A percentile compares a stretch with the other conserved stretches of the same genome.
phyloP scores from a whole-genome alignment of 2,329 filamentous ascomycete species.

The Colletotrichum ledebouriae region DNA sequence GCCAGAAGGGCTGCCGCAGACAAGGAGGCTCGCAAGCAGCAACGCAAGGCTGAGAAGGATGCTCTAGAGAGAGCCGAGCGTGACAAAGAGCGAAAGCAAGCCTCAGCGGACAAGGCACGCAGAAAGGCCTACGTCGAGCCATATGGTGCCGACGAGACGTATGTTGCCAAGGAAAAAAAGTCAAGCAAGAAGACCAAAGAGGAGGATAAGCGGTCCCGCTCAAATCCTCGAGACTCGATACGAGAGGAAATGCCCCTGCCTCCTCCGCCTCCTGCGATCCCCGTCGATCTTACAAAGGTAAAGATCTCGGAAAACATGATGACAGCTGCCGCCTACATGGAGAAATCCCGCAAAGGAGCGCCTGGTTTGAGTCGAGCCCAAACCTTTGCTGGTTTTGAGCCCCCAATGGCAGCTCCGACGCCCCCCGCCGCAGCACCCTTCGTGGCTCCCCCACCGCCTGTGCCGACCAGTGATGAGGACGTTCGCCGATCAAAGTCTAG shows the following conservation, averaged over 20 bases:
- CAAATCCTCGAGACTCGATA: conserved; percentile 27
- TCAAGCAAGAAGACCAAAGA: conserved; percentile 54
- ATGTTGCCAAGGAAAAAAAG: conserved; percentile 53
- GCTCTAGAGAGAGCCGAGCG: conserved; percentile 47
- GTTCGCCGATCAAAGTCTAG: conserved; percentile 42
- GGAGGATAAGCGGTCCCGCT: conserved; percentile 39
- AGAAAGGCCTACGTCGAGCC: conserved; percentile 52
- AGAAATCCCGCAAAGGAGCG: conserved; percentile 31
- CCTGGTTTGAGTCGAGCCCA: conserved; percentile 27
- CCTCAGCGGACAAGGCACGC: conserved; percentile 41
- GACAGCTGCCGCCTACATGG: conserved; percentile 41
- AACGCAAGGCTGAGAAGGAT: conserved; percentile 54
- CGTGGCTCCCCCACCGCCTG: conserved; percentile 30
- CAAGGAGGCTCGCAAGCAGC: conserved; percentile 51
- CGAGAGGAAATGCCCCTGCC: conserved; percentile 13
- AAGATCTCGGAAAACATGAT: conserved; percentile 32
- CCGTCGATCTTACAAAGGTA: conserved; percentile 4
- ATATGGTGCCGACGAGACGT: conserved; percentile 49
- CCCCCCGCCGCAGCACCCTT: conserved; percentile 30
- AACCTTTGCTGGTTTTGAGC: conserved; percentile 30
- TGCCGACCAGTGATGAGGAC: conserved; percentile 37
- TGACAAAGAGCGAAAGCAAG: conserved; percentile 56
- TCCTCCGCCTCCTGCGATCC: conserved; percentile 22
- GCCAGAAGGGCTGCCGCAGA: conserved; percentile 48
- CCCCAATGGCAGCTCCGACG: conserved; percentile 36